These are phyloP conservation scores for Carnegiea gigantea DNA, from an alignment of 179 eudicot species.

Conservation along the genomic window DNA sequence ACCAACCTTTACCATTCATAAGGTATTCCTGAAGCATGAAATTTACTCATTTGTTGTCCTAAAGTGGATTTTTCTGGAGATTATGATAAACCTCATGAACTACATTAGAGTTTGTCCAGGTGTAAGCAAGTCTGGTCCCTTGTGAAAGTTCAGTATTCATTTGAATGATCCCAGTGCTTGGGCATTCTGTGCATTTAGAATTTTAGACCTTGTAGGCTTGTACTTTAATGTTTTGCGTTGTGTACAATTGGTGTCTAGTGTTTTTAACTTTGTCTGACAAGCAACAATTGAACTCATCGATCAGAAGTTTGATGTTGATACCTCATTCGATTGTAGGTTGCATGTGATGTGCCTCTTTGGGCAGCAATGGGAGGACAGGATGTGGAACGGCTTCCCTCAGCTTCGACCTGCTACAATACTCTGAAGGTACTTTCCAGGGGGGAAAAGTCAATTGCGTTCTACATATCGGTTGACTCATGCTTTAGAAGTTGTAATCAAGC, in stretches of 20 bases:
- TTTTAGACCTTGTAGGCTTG: no score
- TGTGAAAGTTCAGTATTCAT: neutral
- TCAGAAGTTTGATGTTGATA: neutral
- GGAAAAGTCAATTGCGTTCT: conserved; percentile 1
- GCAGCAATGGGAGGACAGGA: conserved; percentile 94
- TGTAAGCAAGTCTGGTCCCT: neutral
- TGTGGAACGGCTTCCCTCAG: conserved; percentile 97
- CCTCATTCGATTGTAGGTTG: conserved; percentile 46
- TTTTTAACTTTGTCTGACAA: neutral
- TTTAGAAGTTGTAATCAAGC: neutral
- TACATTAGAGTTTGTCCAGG: neutral
- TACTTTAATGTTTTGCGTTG: neutral
- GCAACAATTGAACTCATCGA: neutral
- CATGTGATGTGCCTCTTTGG: conserved; percentile 87
- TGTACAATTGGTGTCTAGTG: neutral
- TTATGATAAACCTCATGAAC: neutral
- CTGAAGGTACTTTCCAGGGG: conserved; percentile 55
- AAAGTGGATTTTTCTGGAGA: neutral
- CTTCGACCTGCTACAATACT: conserved; percentile 97
- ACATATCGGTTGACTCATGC: neutral
- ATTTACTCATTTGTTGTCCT: neutral
- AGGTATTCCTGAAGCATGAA: conserved; percentile 42
- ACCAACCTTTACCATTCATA: conserved; percentile 88
- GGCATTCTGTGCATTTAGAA: neutral
- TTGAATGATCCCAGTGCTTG: neutral